Evolutionary conservation across 345 rosid species (phyloP).

Genomic region (Populus tremula): DNA sequence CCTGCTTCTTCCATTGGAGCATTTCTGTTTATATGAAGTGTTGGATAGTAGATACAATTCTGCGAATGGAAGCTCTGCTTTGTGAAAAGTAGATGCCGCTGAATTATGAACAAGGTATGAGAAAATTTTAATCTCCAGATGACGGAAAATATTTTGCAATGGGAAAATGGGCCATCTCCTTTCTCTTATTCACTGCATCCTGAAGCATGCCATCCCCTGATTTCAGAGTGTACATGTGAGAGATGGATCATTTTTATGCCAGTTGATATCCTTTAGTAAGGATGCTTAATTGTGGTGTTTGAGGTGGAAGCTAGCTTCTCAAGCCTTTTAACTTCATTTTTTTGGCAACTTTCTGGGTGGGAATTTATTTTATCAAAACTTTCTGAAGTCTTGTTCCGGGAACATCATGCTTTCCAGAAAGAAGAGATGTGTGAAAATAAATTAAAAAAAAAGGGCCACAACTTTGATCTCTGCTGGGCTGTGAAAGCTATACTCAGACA

Average conservation of each 20-base stretch:
- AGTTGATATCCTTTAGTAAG: neutral
- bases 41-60: too few species aligned
- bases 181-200: neutral
- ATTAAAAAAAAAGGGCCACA: neutral
- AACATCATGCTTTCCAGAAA: neutral
- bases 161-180: neutral
- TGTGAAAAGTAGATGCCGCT: too few species aligned
- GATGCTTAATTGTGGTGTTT: conserved; percentile 3
- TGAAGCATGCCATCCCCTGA: neutral
- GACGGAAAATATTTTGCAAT: neutral
- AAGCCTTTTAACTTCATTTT: neutral
- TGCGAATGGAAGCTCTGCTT: too few species aligned
- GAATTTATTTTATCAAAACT: neutral
- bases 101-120: too few species aligned
- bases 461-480: neutral
- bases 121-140: neutral
- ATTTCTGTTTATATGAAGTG: too few species aligned
- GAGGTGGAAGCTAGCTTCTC: neutral
- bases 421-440: neutral
- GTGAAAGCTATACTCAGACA: neutral
- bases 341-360: neutral
- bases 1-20: too few species aligned
- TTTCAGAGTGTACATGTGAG: neutral
- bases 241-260: neutral
- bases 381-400: neutral